These are phyloP conservation scores for Haplosporangium sp. DNA, from an alignment of 371 early-diverging fungal genomes.

Conservation along the genomic window DNA sequence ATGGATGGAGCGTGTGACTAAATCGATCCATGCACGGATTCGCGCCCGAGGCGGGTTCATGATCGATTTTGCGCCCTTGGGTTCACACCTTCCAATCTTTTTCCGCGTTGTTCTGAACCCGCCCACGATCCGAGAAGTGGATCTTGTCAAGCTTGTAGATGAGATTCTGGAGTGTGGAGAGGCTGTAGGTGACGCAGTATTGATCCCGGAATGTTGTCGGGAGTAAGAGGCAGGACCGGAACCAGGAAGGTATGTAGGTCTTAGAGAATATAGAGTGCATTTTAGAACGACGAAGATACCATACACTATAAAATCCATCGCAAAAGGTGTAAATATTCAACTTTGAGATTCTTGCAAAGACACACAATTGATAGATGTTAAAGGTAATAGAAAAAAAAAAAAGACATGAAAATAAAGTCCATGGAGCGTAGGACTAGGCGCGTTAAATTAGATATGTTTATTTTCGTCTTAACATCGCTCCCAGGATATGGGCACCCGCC, in stretches of 20 bases:
- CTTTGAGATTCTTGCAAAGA: no score
- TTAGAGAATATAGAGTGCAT: no score
- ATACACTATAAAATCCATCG: no score
- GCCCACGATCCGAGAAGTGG: constrained; percentile 66
- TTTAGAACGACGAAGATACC: no score
- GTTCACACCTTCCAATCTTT: constrained; percentile 65
- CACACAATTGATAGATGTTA: no score
- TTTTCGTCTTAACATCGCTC: constrained; percentile 7
- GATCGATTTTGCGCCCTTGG: constrained; percentile 75
- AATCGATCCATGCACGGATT: constrained; percentile 62
- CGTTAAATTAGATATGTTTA: no score
- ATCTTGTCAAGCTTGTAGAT: constrained; percentile 66
- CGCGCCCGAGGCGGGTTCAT: constrained; percentile 67
- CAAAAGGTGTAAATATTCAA: no score
- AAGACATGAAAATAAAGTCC: no score
- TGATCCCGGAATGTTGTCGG: constrained; percentile 38
- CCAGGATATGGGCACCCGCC: constrained; percentile 67
- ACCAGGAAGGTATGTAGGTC: neutral
- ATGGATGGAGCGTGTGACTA: constrained; percentile 61
- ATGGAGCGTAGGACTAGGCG: no score
- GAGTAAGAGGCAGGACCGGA: neutral
- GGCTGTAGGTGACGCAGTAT: constrained; percentile 20
- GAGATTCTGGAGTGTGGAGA: constrained; percentile 59
- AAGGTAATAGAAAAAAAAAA: no score
- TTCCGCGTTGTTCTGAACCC: constrained; percentile 81